Percentiles rank a stretch among this genome's conserved stretches.
Evolutionary conservation across 2,329 filamentous ascomycete species (phyloP).

Genomic region (Exophiala mesophila): DNA sequence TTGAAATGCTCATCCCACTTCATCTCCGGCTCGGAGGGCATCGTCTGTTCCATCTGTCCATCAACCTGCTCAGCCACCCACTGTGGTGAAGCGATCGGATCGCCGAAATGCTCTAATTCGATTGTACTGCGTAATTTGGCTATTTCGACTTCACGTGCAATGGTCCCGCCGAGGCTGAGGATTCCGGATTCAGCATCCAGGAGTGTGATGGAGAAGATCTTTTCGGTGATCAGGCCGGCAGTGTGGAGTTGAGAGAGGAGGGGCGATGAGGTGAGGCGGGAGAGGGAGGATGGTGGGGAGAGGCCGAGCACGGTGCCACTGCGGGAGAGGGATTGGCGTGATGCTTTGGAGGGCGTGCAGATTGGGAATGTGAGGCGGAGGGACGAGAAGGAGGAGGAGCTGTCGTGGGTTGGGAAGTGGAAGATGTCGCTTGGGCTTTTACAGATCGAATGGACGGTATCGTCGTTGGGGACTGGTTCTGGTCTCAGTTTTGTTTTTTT

Average conservation of each 20-base stretch:
- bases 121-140: constrained; percentile 26
- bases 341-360: constrained; percentile 29
- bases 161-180: constrained; percentile 31
- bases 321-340: constrained; percentile 26
- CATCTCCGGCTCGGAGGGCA: constrained; percentile 4
- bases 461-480: constrained; percentile 21
- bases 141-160: constrained; percentile 26
- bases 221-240: constrained; percentile 19
- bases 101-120: constrained; percentile 26
- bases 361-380: constrained; percentile 27
- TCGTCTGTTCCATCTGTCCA: constrained; percentile 8
- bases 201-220: constrained; percentile 30
- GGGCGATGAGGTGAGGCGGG: constrained; percentile 25
- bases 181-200: constrained; percentile 30
- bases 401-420: constrained; percentile 8
- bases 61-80: constrained; percentile 20
- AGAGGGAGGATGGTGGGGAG: constrained; percentile 26
- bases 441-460: constrained; percentile 27
- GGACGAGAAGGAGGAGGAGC: constrained; percentile 16
- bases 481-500: too few species aligned
- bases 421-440: constrained; percentile 25
- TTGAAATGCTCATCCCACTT: constrained; percentile 27
- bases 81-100: constrained; percentile 9
- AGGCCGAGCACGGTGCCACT: constrained; percentile 32
- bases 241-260: constrained; percentile 27